Base-by-base conservation (phyloP, 306 rosid genomes). In the Carpinus fangiana region DNA sequence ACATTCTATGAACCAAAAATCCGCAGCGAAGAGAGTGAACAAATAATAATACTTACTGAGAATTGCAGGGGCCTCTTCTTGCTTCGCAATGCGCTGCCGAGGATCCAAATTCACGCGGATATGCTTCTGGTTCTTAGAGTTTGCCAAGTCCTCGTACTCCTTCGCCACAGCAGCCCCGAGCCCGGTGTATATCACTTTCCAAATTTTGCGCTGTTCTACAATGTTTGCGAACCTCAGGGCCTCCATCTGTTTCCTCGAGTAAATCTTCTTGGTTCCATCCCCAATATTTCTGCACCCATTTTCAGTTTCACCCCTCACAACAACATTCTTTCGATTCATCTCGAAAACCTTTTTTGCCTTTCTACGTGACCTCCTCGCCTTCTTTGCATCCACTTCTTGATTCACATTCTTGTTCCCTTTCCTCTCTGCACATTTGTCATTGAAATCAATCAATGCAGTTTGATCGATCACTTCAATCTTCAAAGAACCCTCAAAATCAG, bases 381-480 rank as follows among this genome's bases (percentile, higher is more conserved):
- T 86, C 77, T 80, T 75, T 28, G 66, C 85, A 43, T 73, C 82
- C 51, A 53, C 41, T 36, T 82, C 85, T 56, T 78, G 52, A 9
- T 54, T 61, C 3, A 28, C 68, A 70, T 77, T 23, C 41, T 68
- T 77, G 26, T 45, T 74, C 14, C 72, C 77, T n/a, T 72, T 73
- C 53, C 73, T 79, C 81, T 56, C 82, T 60, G 72, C 70, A 61
- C 66, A 31, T 59, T 72, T 47, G 23, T 76, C 48, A 36, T 7
- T 6, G 72, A 76, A 45, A 8, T 86, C 91, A 5, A 94, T 85
- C 84, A 94, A 62, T 18, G 98, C 98, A 5, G 97, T 94, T 46
- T 94, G 96, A 73, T 94, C 98, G 46, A 94, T 83, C 1, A 94
- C 92, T 81, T 92, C 84, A 71, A 92, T 76, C 81, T 84, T 89